phyloP scores from a whole-genome alignment of 495 filamentous ascomycete species.

The Aspergillus homomorphus region DNA sequence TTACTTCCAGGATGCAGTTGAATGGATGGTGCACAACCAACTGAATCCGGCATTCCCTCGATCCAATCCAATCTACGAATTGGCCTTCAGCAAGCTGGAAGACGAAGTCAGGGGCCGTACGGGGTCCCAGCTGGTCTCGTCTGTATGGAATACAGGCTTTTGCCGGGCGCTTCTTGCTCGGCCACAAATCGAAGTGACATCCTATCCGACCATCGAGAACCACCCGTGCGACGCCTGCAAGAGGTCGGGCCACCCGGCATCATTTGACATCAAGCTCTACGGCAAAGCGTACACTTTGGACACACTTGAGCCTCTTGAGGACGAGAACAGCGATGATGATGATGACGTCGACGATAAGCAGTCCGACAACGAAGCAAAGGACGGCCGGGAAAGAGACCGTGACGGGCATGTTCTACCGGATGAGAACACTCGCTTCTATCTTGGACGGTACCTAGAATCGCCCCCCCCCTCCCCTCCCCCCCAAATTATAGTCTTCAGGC shows the following conservation, averaged over 20 bases:
- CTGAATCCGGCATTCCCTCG: conserved; percentile 72
- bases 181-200: conserved; percentile 47
- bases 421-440: conserved; percentile 36
- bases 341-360: conserved; percentile 41
- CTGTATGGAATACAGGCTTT: conserved; percentile 70
- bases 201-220: conserved; percentile 32
- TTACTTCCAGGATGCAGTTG: conserved; percentile 74
- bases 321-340: conserved; percentile 46
- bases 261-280: conserved; percentile 55
- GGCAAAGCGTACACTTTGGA: conserved; percentile 69
- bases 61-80: conserved; percentile 60
- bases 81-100: conserved; percentile 73
- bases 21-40: conserved; percentile 78
- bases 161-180: conserved; percentile 60
- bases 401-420: conserved; percentile 33
- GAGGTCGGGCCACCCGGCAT: conserved; percentile 64
- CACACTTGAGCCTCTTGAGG: conserved; percentile 62
- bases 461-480: not conserved
- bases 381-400: conserved; percentile 35
- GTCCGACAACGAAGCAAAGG: conserved; percentile 33
- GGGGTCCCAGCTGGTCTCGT: conserved; percentile 67
- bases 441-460: conserved; percentile 40
- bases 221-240: conserved; percentile 75
- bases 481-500: not conserved
- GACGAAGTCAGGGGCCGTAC: conserved; percentile 67